Evolutionary conservation across 1,284 basidiomycete species (phyloP), one percentile per base, ranked within the genome.

Genomic region (Sanghuangporus sanghuang): DNA sequence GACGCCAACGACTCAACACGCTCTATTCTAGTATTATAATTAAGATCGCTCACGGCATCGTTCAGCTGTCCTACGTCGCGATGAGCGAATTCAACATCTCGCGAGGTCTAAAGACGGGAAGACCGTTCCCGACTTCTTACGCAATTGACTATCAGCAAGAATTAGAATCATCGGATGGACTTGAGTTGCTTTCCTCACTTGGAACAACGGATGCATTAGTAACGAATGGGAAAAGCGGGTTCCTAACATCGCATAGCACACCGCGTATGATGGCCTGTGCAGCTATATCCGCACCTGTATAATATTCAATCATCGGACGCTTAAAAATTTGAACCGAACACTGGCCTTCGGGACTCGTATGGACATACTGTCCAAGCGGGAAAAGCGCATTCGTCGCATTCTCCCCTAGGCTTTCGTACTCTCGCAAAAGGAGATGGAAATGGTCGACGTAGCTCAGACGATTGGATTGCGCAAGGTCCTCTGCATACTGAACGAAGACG

Each of bases 381-480:
- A 75, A 82, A 67, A 73, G 81, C 1, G 76, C 72, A 55, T 75
- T 76, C 18, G 77, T 75, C 1, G 73, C 71, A 11, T 74, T 72
- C 64, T 78, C 69, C n/a, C 81, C 81, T 18, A 81, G 70, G n/a
- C 68, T 69, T 40, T 78, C 69, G 67, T 77, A 82, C 18, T 74
- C 73, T 61, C 78, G 73, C 11, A 79, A 77, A 16, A 77, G 74
- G 64, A 79, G 80, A 49, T 70, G 73, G 66, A 76, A 80, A 68
- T 84, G 81, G 68, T 83, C 76, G 39, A 83, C 73, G 66, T 80
- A 82, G 1, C 74, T 71, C 16, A 75, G 76, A 5, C 73, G 72
- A 23, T 78, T 81, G 7, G 73, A 71, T 35, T 69, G 71, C 3
- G 78, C 79, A 8, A 74, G 74, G 11, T 73, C 71, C 64, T 77